Evolutionary conservation across 306 rosid genomes (phyloP), one percentile per base, ranked within the genome.

Genomic region (Fragaria iinumae): DNA sequence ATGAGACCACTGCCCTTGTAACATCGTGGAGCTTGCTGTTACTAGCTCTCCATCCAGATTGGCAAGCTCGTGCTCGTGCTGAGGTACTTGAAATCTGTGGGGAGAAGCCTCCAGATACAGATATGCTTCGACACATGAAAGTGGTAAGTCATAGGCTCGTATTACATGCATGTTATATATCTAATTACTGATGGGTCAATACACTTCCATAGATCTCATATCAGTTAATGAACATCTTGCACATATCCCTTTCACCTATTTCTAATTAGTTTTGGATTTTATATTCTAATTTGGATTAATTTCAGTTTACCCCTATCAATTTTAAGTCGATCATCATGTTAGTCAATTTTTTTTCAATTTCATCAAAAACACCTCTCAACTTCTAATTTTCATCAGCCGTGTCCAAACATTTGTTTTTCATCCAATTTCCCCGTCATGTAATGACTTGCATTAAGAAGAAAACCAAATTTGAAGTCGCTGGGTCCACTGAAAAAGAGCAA

Each of bases 41-140:
- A 13, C 34, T 80, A 3, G 87, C 80, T 62, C 77, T 81, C 21
- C 48, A 80, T 80, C 82, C 87, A 0, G 75, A 69, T 3, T 84
- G 82, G 84, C 87, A 84, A 73, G 76, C 74, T 70, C 77, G 84
- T 36, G 82, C 50, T 66, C 80, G 72, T 4, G 77, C 76, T 29
- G 80, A 84, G 69, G 74, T 73, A 27, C 56, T 74, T 2, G 38
- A 73, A 36, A 44, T 80, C 17, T 73, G 77, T 21, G 67, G 50
- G 36, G 77, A 66, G 18, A 72, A 78, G 14, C 21, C 36, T 43
- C 77, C 17, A 0, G 47, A 80, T 34, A 76, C 48, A 32, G 69
- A 84, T 38, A 77, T 76, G 84, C 84, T 84, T 36, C 84, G 69
- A 11, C 38, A 39, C 66, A 73, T 84, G 84, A 84, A 84, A 80